Evolutionary conservation across 2,329 filamentous ascomycete genomes (phyloP), one percentile per base, ranked within the genome.

Genomic region (Bipolaris sorokiniana): DNA sequence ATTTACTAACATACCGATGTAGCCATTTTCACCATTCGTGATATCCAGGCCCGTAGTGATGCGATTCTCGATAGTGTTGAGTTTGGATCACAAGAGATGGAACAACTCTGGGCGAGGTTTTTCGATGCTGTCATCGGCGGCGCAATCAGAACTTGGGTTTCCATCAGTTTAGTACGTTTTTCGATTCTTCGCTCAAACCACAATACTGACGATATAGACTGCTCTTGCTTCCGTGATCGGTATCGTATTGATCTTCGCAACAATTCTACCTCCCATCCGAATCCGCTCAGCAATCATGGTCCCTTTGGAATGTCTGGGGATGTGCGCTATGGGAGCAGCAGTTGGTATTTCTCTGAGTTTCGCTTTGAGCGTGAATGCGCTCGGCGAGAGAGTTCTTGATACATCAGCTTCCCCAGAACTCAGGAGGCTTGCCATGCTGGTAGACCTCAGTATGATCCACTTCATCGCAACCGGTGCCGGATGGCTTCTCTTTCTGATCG

Each of bases 311-410:
- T 46, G 63, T 3, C 23, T 71, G 9, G 62, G 64, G 15, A 67
- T 64, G 59, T 62, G 71, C 31, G 56, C 57, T 22, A 69, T 70
- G 61, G 63, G 50, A 9, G 51, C 49, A 28, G 63, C 68, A 26
- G 65, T 73, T 41, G 70, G 59, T 3, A 49, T 63, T 16, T 62
- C 65, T 13, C 61, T 72, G 15, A 64, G 61, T 37, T 63, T 69
- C 37, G 53, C 63, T 7, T 15, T 67, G 15, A 64, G 59, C 15
- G 48, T 71, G 26, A 51, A 52, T 9, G 42, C 57, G 6, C 51
- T 62, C 28, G 56, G 46, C 31, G 51, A 57, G 34, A 50, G 18
- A 6, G 36, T 26, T 11, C 63, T 72, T 18, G 57, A 67, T 11
- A 36, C 65, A 0, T 47, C 51, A 5, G 50, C 51, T 0, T 66